Evolutionary conservation across 139 green algal genomes (phyloP).

Genomic region (Ostreobium quekettii): DNA sequence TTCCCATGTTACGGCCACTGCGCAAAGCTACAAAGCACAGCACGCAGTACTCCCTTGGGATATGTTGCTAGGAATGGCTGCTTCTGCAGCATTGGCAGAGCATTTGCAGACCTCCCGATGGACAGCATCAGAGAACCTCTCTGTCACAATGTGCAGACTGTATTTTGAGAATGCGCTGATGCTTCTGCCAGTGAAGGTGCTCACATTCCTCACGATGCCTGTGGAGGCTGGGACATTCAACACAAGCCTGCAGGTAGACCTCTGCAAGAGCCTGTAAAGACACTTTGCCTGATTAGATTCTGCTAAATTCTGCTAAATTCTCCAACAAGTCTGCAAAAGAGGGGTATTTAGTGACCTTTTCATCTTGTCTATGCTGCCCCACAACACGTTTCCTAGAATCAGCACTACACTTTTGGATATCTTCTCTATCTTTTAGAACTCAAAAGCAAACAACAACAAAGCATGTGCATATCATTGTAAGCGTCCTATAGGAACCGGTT

Average conservation of each 20-base stretch:
- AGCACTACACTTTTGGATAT: neutral
- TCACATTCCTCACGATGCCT: slow-evolving; percentile 85
- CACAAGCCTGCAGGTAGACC: slow-evolving; percentile 25
- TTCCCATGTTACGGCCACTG: neutral
- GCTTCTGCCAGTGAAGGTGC: neutral
- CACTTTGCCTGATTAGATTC: neutral
- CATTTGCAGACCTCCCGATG: too few species aligned
- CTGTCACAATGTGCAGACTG: neutral
- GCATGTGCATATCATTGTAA: too few species aligned
- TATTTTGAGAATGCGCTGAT: neutral
- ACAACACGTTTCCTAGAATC: neutral
- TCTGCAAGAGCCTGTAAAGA: neutral
- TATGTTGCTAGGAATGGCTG: too few species aligned
- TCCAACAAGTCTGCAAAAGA: neutral
- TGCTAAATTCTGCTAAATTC: neutral
- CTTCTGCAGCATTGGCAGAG: too few species aligned
- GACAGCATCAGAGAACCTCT: neutral
- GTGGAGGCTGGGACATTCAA: slow-evolving; percentile 35
- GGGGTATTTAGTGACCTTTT: neutral
- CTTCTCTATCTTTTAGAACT: too few species aligned
- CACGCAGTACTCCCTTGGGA: neutral
- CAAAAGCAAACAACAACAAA: too few species aligned
- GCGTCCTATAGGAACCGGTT: too few species aligned
- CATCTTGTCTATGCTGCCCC: neutral
- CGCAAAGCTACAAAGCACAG: neutral